phyloP scores from a whole-genome alignment of 345 rosid species.

The Gossypium mustelinum region DNA sequence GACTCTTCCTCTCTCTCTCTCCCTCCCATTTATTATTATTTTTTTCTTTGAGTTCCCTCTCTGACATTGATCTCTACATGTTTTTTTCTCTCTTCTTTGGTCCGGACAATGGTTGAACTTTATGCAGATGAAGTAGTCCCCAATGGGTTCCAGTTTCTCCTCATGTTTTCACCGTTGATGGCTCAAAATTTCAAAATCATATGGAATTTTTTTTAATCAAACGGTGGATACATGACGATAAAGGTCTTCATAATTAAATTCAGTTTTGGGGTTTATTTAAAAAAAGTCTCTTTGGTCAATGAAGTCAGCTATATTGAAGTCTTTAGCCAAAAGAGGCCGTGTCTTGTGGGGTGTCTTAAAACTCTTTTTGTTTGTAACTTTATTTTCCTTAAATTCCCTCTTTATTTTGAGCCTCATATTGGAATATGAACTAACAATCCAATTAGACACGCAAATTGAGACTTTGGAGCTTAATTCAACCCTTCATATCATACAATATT shows the following conservation, averaged over 20 bases:
- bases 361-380: too few relatives aligned
- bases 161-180: constrained; percentile 16
- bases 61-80: background rate
- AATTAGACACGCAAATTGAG: background rate
- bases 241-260: background rate
- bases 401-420: background rate
- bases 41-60: background rate
- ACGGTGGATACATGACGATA: constrained; percentile 17
- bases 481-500: background rate
- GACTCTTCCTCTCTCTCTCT: background rate
- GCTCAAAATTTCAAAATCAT: background rate
- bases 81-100: constrained; percentile 2
- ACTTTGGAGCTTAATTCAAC: background rate
- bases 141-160: constrained; percentile 24
- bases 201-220: constrained; percentile 15
- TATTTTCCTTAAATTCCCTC: background rate
- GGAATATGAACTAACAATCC: background rate
- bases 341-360: constrained; percentile 13
- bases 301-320: constrained; percentile 15
- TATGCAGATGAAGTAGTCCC: constrained; percentile 13
- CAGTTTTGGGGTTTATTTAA: background rate
- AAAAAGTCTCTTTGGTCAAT: background rate
- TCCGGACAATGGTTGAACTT: constrained; percentile 23
- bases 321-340: background rate
- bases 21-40: too few relatives aligned